Conservation (phyloP, 306 rosid genomes). For the Pyrus bretschneideri region DNA sequence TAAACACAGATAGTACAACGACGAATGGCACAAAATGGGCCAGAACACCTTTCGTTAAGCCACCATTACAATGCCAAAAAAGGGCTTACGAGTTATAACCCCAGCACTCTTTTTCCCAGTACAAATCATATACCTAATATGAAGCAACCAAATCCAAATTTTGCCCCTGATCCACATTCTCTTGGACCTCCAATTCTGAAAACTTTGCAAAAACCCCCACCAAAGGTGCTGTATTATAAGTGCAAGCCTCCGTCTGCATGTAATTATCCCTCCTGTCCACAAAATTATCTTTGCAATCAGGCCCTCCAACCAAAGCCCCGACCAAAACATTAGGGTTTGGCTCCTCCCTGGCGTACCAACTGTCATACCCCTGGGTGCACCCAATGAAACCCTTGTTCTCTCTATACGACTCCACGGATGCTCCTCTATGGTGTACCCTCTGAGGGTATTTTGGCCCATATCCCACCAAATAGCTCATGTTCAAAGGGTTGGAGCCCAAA, state of each 20-base stretch:
- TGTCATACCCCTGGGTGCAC: constrained; percentile 94
- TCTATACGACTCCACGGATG: constrained; percentile 70
- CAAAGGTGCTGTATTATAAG: constrained; percentile 89
- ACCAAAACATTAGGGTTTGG: constrained; percentile 70
- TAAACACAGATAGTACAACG: constrained; percentile 11
- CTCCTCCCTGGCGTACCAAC: constrained; percentile 51
- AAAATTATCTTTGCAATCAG: constrained; percentile 67
- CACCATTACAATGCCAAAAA: constrained; percentile 14
- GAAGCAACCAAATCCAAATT: constrained; percentile 52
- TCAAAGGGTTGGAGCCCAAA: constrained; percentile 73
- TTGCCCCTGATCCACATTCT: constrained; percentile 18
- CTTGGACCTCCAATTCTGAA: constrained; percentile 33
- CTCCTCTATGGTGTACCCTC: constrained; percentile 90
- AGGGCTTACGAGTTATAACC: not conserved
- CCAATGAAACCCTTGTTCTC: constrained; percentile 87
- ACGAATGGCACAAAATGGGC: constrained; percentile 23
- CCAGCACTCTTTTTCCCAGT: not conserved
- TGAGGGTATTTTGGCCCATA: constrained; percentile 61
- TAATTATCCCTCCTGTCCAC: constrained; percentile 61
- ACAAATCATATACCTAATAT: constrained; percentile 14
- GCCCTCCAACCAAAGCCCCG: constrained; percentile 97
- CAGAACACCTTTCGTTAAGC: constrained; percentile 18
- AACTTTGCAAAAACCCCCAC: constrained; percentile 81
- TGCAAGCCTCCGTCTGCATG: constrained; percentile 98
- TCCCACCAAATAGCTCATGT: constrained; percentile 92